phyloP scores from a whole-genome alignment of 2,329 filamentous ascomycete species.

The Teratosphaeriaceae sp. region DNA sequence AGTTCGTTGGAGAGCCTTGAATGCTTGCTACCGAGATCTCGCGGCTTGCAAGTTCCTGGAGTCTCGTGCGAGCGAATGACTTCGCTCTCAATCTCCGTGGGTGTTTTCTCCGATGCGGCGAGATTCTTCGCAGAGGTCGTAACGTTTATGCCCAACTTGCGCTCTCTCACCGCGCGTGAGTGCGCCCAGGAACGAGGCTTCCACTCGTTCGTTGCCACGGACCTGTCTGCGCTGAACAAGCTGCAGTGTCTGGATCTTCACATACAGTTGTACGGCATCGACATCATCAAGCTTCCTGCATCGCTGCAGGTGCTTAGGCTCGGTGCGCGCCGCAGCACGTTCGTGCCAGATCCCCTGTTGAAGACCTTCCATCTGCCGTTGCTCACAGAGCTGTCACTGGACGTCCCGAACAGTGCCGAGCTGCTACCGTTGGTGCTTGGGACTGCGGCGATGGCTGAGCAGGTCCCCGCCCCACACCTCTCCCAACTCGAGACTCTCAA shows the following conservation, averaged over 20 bases:
- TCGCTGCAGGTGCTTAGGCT: neutral
- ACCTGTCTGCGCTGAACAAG: constrained; percentile 1
- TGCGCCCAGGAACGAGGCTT: neutral
- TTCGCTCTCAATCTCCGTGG: neutral
- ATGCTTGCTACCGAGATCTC: neutral
- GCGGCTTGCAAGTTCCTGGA: neutral
- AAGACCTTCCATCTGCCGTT: neutral
- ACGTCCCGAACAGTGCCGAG: neutral
- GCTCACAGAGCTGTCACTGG: neutral
- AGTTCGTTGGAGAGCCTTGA: constrained; percentile 1
- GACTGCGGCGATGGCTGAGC: neutral
- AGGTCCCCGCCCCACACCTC: neutral
- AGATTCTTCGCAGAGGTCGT: neutral
- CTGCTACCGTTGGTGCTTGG: neutral
- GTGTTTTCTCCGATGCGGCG: neutral
- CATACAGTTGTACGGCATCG: neutral
- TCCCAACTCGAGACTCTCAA: neutral
- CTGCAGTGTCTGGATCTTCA: constrained; percentile 13
- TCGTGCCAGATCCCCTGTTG: neutral
- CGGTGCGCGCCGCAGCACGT: neutral
- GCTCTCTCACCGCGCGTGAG: constrained; percentile 4
- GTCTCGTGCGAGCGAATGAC: neutral
- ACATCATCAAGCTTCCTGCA: neutral
- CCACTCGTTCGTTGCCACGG: neutral
- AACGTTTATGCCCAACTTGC: constrained; percentile 5